Evolutionary conservation across 2,329 filamentous ascomycete genomes (phyloP).

Genomic region (Zymoseptoria ardabiliae): DNA sequence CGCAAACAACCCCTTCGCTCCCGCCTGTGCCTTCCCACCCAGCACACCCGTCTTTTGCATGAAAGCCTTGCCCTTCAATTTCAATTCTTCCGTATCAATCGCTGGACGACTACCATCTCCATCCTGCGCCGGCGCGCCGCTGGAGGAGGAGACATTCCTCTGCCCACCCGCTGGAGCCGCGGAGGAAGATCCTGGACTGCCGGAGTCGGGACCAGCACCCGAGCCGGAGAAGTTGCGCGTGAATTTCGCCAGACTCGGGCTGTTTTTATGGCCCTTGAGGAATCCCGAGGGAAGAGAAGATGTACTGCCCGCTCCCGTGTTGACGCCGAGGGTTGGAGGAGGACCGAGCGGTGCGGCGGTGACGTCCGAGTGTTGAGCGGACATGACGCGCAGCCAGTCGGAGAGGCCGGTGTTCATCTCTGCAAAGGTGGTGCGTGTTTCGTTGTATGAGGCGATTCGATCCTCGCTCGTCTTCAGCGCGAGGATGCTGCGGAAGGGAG

Average conservation of each 20-base stretch:
- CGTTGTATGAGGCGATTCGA: conserved; percentile 66
- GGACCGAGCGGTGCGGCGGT: background rate
- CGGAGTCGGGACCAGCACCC: conserved; percentile 22
- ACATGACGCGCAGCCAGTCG: conserved; percentile 48
- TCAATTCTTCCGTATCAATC: conserved; percentile 42
- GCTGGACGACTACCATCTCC: conserved; percentile 9
- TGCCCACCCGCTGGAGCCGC: background rate
- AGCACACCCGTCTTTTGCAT: conserved; percentile 72
- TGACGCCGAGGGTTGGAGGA: conserved; percentile 44
- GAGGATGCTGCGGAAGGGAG: conserved; percentile 70
- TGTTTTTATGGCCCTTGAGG: conserved; percentile 14
- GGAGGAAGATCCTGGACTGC: background rate
- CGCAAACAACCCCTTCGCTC: conserved; percentile 82
- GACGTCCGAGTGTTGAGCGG: conserved; percentile 34
- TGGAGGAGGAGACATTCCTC: background rate
- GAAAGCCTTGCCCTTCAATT: conserved; percentile 80
- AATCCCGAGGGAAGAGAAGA: background rate
- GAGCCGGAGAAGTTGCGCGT: conserved; percentile 14
- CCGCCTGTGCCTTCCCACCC: conserved; percentile 63
- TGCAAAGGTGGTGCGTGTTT: conserved; percentile 64
- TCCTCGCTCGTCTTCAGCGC: conserved; percentile 58
- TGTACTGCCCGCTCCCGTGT: conserved; percentile 19
- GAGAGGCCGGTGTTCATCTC: conserved; percentile 67
- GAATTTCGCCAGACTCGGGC: conserved; percentile 18
- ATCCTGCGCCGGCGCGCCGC: conserved; percentile 5